Conservation (phyloP, 176 grass and related monocot genomes). For the Oryza rufipogon region DNA sequence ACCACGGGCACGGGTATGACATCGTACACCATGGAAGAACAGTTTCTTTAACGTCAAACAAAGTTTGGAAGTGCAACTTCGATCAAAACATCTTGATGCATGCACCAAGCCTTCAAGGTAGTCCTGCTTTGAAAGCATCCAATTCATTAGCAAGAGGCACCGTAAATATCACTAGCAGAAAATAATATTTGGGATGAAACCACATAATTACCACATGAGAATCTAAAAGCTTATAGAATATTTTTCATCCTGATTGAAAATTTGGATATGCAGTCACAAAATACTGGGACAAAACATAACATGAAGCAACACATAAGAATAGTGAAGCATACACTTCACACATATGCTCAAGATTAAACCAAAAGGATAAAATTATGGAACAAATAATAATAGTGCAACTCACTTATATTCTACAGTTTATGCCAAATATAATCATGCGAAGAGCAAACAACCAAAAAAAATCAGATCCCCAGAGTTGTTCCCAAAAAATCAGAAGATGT, state of each 20-base stretch:
- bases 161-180: background rate
- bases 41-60: constrained; percentile 67
- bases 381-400: background rate
- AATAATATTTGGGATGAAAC: constrained; percentile 11
- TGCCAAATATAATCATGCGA: background rate
- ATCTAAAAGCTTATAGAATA: constrained; percentile 17
- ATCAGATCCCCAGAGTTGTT: background rate
- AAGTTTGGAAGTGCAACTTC: constrained; percentile 43
- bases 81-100: constrained; percentile 62
- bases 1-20: constrained; percentile 42
- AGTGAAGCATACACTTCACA: background rate
- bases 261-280: constrained; percentile 2
- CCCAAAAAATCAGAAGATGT: background rate
- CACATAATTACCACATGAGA: background rate
- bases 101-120: constrained; percentile 69
- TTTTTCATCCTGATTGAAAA: constrained; percentile 13
- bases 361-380: background rate
- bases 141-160: constrained; percentile 17
- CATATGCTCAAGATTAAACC: constrained; percentile 12
- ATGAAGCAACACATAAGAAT: background rate
- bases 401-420: background rate
- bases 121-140: constrained; percentile 57
- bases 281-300: constrained; percentile 14
- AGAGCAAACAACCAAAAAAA: background rate
- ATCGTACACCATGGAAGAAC: constrained; percentile 76